A percentile compares a stretch with the other conserved stretches of the same genome.
Conservation (phyloP, 2,329 filamentous ascomycete species). For the Pyrenophora seminiperda region DNA sequence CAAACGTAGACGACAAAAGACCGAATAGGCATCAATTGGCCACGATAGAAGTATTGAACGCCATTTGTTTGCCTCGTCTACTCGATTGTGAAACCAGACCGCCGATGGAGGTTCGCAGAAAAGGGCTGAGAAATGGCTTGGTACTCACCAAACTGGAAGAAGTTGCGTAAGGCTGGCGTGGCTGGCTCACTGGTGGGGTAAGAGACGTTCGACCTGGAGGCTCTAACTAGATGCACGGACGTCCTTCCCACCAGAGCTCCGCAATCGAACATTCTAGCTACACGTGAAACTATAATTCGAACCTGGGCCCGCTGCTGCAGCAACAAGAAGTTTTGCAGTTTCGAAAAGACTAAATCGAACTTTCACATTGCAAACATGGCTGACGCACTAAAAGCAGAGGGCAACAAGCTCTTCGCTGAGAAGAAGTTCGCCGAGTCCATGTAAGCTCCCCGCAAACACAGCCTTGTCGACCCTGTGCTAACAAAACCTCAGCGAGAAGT, state of each 20-base stretch:
- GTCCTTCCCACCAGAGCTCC: constrained; percentile 15
- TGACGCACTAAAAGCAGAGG: constrained; percentile 90
- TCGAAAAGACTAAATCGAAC: constrained; percentile 1
- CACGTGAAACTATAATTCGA: constrained; percentile 41
- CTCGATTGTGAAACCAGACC: neutral
- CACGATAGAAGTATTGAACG: too few relatives aligned
- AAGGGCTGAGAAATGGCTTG: constrained; percentile 10
- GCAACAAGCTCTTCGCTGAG: constrained; percentile 97
- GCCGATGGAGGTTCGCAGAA: neutral
- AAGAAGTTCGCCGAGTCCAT: constrained; percentile 97
- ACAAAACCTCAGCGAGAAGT: constrained; percentile 72
- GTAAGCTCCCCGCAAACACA: constrained; percentile 63
- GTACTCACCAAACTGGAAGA: constrained; percentile 13
- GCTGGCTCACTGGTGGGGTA: constrained; percentile 13
- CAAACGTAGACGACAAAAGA: neutral
- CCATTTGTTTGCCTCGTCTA: too few relatives aligned
- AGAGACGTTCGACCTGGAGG: constrained; percentile 35
- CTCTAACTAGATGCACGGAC: constrained; percentile 26
- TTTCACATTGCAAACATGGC: constrained; percentile 57
- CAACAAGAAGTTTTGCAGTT: constrained; percentile 12
- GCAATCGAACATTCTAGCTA: constrained; percentile 47
- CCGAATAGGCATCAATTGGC: too few relatives aligned
- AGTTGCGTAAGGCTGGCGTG: constrained; percentile 12
- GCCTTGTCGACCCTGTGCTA: constrained; percentile 15
- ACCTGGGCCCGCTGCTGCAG: constrained; percentile 31